These are phyloP conservation scores for Xylaria venustula DNA, from an alignment of 495 filamentous ascomycete genomes.

Conservation along the genomic window DNA sequence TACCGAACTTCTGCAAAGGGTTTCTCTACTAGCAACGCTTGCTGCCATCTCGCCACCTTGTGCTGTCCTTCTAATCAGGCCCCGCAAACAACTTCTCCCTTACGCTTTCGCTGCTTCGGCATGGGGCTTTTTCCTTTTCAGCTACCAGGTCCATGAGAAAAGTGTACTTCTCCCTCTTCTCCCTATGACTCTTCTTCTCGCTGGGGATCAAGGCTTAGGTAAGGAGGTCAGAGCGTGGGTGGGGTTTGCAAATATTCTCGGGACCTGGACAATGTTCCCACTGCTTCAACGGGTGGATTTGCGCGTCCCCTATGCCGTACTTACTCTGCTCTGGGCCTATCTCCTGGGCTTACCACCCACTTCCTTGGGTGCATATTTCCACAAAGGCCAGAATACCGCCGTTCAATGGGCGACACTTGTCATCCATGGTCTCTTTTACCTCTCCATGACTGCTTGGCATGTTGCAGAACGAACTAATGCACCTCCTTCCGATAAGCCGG, in stretches of 20 bases:
- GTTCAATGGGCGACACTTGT: conserved; percentile 57
- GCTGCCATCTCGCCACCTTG: conserved; percentile 75
- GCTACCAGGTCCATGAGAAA: conserved; percentile 98
- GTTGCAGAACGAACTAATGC: conserved; percentile 63
- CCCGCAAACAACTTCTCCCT: conserved; percentile 72
- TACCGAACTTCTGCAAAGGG: conserved; percentile 65
- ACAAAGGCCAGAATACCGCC: conserved; percentile 41
- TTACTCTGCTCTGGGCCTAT: conserved; percentile 86
- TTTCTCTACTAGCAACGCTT: conserved; percentile 72
- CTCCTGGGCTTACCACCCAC: conserved; percentile 82
- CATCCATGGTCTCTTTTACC: conserved; percentile 73
- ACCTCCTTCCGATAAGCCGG: conserved; percentile 74
- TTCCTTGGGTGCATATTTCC: conserved; percentile 64
- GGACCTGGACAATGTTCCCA: conserved; percentile 91
- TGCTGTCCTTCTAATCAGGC: conserved; percentile 73
- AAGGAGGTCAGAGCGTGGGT: conserved; percentile 82
- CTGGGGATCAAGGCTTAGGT: conserved; percentile 69
- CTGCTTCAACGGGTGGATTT: conserved; percentile 83
- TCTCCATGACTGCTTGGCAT: conserved; percentile 77
- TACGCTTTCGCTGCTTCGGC: conserved; percentile 75
- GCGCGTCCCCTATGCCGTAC: conserved; percentile 76
- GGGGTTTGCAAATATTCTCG: conserved; percentile 87
- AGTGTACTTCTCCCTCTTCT: conserved; percentile 87
- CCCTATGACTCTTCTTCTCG: conserved; percentile 85
- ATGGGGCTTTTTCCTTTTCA: conserved; percentile 97